phyloP scores from a whole-genome alignment of 2,329 filamentous ascomycete species.

The Fusarium sp. region DNA sequence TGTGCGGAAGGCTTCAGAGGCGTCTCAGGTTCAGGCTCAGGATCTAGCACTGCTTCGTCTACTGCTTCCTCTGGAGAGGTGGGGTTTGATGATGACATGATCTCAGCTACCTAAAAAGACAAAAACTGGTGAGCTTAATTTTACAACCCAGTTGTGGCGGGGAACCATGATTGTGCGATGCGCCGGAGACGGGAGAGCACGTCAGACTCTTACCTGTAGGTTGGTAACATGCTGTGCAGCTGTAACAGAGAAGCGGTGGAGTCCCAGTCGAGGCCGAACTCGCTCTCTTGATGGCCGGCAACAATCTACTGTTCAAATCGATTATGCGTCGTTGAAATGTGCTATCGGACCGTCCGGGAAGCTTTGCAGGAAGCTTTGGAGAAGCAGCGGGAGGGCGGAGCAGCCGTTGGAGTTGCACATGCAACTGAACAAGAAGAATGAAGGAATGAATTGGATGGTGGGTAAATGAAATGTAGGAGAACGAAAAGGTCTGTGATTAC shows the following conservation, averaged over 20 bases:
- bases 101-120: slow-evolving; percentile 33
- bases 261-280: not conserved
- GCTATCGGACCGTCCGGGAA: slow-evolving; percentile 14
- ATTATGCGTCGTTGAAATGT: not conserved
- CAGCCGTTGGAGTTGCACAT: slow-evolving; percentile 33
- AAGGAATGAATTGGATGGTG: not conserved
- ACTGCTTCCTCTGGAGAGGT: slow-evolving; percentile 40
- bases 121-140: slow-evolving; percentile 27
- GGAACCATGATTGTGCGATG: slow-evolving; percentile 1
- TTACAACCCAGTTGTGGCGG: not conserved
- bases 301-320: not conserved
- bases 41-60: slow-evolving; percentile 35
- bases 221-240: slow-evolving; percentile 42
- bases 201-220: slow-evolving; percentile 35
- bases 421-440: slow-evolving; percentile 9
- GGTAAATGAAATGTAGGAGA: not conserved
- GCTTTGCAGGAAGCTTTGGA: slow-evolving; percentile 23
- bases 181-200: not conserved
- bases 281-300: slow-evolving; percentile 1
- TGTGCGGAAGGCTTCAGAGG: slow-evolving; percentile 26
- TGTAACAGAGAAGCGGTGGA: slow-evolving; percentile 21
- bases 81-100: slow-evolving; percentile 43
- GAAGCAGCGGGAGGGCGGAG: slow-evolving; percentile 16
- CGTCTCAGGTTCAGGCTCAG: slow-evolving; percentile 21
- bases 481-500: not conserved